Conservation (phyloP, 768 basidiomycete genomes). For the Mycena olivaceomarginata region DNA sequence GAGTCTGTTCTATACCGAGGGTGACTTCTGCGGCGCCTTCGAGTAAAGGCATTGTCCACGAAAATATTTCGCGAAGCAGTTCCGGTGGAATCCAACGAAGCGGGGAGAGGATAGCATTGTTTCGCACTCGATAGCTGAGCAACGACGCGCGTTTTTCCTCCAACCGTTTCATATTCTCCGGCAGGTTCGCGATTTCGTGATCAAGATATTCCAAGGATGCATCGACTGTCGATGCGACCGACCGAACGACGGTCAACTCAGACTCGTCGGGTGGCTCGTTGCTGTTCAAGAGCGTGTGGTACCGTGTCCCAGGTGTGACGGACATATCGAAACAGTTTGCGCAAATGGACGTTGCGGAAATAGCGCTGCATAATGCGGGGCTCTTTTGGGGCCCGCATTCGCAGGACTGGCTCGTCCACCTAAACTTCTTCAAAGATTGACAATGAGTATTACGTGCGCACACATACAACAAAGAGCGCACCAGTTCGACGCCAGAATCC, state of each 20-base stretch:
- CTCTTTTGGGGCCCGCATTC: too few relatives aligned
- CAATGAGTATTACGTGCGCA: too few relatives aligned
- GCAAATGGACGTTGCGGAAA: too few relatives aligned
- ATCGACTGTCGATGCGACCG: not conserved
- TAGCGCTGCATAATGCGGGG: too few relatives aligned
- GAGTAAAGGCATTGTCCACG: not conserved
- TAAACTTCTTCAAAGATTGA: too few relatives aligned
- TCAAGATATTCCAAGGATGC: not conserved
- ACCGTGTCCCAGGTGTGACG: not conserved
- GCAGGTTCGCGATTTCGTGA: not conserved
- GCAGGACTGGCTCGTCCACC: too few relatives aligned
- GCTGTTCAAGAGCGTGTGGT: not conserved
- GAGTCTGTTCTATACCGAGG: not conserved
- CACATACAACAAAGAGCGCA: too few relatives aligned
- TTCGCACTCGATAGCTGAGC: not conserved
- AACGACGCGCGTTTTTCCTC: not conserved
- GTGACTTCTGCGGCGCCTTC: not conserved
- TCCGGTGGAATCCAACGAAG: conserved; percentile 19
- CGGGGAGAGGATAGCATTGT: not conserved
- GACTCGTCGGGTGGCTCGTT: conserved; percentile 4
- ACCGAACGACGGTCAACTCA: not conserved
- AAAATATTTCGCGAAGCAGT: conserved; percentile 15
- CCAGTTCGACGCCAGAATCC: too few relatives aligned
- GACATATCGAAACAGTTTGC: not conserved
- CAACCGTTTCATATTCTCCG: not conserved